Evolutionary conservation across 1,284 basidiomycete genomes (phyloP).

Genomic region (Afroboletus lepidellus): DNA sequence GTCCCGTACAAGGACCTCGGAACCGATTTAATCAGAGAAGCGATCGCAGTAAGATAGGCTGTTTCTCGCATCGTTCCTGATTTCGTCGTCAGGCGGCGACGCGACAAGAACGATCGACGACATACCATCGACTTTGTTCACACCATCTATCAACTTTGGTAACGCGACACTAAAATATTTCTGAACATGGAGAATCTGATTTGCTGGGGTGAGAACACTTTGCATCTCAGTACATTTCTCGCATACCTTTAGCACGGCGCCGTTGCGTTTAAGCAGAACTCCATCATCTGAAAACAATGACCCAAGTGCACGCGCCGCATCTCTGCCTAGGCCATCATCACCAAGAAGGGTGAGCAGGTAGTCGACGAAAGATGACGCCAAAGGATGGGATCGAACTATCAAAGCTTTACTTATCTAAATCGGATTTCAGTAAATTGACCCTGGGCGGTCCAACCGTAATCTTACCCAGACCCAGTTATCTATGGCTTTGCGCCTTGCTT

Average conservation of each 20-base stretch:
- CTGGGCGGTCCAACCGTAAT: neutral
- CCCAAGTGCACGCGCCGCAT: conserved; percentile 74
- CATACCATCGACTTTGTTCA: conserved; percentile 46
- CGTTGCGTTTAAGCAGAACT: conserved; percentile 74
- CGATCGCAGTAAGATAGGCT: conserved; percentile 82
- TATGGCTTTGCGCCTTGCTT: conserved; percentile 54
- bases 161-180: conserved; percentile 77
- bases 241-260: conserved; percentile 72
- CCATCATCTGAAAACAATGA: conserved; percentile 57
- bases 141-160: conserved; percentile 71
- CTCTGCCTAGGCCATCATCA: conserved; percentile 58
- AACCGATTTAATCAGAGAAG: conserved; percentile 77
- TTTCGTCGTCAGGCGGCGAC: conserved; percentile 5
- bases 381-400: conserved; percentile 68
- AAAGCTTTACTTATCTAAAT: conserved; percentile 74
- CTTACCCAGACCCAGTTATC: conserved; percentile 71
- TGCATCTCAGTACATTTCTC: neutral
- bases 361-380: conserved; percentile 57
- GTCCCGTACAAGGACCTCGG: conserved; percentile 73
- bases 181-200: conserved; percentile 81
- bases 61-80: conserved; percentile 52
- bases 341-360: conserved; percentile 68
- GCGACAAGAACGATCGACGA: conserved; percentile 4
- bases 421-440: conserved; percentile 16
- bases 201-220: conserved; percentile 2